Conservation (phyloP, 345 rosid species). For the Capsella bursapastoris region DNA sequence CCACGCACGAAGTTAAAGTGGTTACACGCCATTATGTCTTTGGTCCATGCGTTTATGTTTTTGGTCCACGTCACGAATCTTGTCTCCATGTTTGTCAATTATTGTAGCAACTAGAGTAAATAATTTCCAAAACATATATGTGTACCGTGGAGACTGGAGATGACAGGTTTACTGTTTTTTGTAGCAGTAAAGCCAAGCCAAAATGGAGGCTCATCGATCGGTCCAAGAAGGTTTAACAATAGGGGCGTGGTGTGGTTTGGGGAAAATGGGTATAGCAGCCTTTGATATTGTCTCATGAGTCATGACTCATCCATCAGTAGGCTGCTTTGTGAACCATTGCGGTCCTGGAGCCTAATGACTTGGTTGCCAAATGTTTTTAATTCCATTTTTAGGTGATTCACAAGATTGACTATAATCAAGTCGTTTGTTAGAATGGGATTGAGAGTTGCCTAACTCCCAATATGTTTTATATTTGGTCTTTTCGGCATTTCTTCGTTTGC, state of each 20-base stretch:
- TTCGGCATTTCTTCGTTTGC: no score
- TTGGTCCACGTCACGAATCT: no score
- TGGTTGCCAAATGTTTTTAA: background rate
- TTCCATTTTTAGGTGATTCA: background rate
- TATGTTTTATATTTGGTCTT: no score
- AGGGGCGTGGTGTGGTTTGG: background rate
- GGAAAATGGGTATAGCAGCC: background rate
- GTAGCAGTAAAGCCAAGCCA: constrained; percentile 61
- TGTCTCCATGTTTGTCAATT: no score
- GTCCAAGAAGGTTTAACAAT: constrained; percentile 65
- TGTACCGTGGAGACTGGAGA: constrained; percentile 43
- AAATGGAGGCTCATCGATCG: constrained; percentile 39
- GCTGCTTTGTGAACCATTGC: background rate
- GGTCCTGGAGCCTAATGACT: background rate
- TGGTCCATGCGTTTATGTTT: no score
- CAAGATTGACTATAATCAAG: background rate
- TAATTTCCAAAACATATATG: no score
- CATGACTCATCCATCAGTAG: background rate
- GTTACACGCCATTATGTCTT: no score
- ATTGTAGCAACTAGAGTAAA: no score
- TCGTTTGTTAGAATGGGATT: no score
- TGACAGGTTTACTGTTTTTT: constrained; percentile 60
- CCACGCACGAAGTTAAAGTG: no score
- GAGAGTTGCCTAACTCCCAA: no score
- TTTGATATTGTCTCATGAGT: background rate